Percentiles rank a stretch among this genome's conserved stretches.
These are phyloP conservation scores for Pseudogymnoascus sp. DNA, from an alignment of 2,329 filamentous ascomycete genomes.

Conservation along the genomic window DNA sequence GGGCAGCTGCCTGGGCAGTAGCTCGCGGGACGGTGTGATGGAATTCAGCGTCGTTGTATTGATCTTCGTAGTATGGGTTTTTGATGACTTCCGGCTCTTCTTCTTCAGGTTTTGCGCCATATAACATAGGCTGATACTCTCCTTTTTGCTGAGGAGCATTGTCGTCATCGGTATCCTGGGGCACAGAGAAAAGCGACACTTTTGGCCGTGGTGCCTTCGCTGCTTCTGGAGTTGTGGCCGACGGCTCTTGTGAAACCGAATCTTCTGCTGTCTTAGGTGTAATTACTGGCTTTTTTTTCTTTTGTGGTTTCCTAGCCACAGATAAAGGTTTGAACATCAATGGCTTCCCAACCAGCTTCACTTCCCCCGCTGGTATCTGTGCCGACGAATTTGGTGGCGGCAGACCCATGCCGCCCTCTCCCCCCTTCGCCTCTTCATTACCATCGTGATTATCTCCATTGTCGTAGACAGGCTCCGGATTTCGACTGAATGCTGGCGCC, in stretches of 20 bases:
- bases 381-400: constrained; percentile 37
- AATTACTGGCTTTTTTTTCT: constrained; percentile 46
- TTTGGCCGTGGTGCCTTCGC: constrained; percentile 43
- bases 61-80: constrained; percentile 24
- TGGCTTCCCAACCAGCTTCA: constrained; percentile 60
- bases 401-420: constrained; percentile 26
- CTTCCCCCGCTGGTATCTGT: constrained; percentile 49
- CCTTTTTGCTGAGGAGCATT: constrained; percentile 13
- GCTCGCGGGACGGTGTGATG: constrained; percentile 19
- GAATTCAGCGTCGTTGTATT: constrained; percentile 20
- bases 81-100: constrained; percentile 12
- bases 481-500: constrained; percentile 70
- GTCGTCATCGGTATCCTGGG: constrained; percentile 28
- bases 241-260: constrained; percentile 3
- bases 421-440: constrained; percentile 20
- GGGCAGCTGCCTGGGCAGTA: constrained; percentile 19
- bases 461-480: constrained; percentile 26
- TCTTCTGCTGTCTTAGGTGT: constrained; percentile 13
- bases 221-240: constrained; percentile 12
- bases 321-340: constrained; percentile 87
- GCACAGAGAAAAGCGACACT: constrained; percentile 62
- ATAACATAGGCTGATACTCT: constrained; percentile 46
- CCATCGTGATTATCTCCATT: constrained; percentile 17
- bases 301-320: constrained; percentile 65
- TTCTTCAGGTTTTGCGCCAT: constrained; percentile 19